Conservation (phyloP, 2,329 filamentous ascomycete species). For the Colletotrichum agaves region DNA sequence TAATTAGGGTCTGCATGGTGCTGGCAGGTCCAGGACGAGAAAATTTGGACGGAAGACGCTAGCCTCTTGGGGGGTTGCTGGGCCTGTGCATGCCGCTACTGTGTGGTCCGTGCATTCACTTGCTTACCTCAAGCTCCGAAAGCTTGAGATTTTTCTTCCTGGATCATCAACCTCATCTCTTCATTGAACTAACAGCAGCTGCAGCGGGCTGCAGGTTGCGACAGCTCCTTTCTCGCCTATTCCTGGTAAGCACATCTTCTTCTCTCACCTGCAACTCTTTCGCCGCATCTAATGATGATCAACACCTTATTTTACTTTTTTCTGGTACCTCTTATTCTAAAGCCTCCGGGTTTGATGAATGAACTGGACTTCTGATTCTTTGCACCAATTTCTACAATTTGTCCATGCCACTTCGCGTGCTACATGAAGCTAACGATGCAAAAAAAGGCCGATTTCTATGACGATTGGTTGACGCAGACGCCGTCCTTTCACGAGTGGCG, state of each 20-base stretch:
- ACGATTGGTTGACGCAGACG: background rate
- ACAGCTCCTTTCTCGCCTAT: background rate
- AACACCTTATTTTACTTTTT: constrained; percentile 69
- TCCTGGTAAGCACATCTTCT: constrained; percentile 48
- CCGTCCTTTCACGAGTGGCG: background rate
- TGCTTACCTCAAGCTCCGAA: constrained; percentile 33
- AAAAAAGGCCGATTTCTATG: background rate
- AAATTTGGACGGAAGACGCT: constrained; percentile 16
- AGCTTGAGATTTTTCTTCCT: constrained; percentile 30
- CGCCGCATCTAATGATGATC: constrained; percentile 74
- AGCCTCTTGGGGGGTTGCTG: background rate
- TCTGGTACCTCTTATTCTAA: constrained; percentile 99
- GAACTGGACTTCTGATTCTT: constrained; percentile 84
- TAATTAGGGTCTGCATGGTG: constrained; percentile 54
- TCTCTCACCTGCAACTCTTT: constrained; percentile 12
- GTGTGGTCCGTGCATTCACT: constrained; percentile 20
- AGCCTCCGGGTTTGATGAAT: constrained; percentile 77
- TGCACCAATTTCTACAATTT: background rate
- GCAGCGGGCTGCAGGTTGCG: background rate
- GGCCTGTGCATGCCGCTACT: background rate
- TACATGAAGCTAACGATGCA: constrained; percentile 15
- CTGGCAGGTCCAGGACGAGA: background rate
- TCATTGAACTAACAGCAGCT: background rate
- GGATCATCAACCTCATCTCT: constrained; percentile 16
- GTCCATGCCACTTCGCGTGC: background rate